Evolutionary conservation across 116 monocot genomes (phyloP).

Genomic region (Posidonia oceanica): DNA sequence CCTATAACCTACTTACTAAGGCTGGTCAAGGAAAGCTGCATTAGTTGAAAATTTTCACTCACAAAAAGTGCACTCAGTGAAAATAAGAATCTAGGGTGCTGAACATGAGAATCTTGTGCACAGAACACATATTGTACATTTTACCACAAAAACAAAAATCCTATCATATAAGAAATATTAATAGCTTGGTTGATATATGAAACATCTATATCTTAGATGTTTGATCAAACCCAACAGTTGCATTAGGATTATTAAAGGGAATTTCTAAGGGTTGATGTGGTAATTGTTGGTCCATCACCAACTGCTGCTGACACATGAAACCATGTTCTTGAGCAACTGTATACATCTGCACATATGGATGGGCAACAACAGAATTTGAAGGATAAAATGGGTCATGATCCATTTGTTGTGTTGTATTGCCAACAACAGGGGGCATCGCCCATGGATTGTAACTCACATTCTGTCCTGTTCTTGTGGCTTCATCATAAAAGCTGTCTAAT

Average conservation of each 20-base stretch:
- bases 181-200: no score
- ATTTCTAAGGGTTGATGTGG: not conserved
- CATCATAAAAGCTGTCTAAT: conserved; percentile 53
- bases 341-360: not conserved
- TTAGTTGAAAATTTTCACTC: no score
- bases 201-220: not conserved
- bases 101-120: no score
- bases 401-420: not conserved
- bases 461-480: not conserved
- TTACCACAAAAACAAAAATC: no score
- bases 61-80: no score
- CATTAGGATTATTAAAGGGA: not conserved
- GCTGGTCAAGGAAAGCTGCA: no score
- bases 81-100: no score
- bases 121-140: no score
- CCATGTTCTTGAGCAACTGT: not conserved
- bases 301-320: conserved; percentile 1
- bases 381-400: not conserved
- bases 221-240: not conserved
- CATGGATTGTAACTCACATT: conserved; percentile 6
- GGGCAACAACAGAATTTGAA: not conserved
- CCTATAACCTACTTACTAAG: no score
- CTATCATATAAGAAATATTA: no score
- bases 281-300: not conserved
- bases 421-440: not conserved